Conservation (phyloP, 306 rosid genomes). For the Vigna angularis region DNA sequence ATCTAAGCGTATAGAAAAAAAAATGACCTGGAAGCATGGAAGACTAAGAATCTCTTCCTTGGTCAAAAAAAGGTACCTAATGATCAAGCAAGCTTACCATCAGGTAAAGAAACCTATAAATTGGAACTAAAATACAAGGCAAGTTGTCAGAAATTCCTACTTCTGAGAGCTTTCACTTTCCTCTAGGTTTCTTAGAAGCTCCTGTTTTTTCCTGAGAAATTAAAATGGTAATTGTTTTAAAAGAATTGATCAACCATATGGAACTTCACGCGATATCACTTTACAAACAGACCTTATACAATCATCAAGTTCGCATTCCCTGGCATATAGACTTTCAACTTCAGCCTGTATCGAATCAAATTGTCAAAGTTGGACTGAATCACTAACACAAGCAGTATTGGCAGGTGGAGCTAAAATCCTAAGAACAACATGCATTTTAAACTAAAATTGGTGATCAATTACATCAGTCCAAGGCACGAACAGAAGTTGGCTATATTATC, state of each 20-base stretch:
- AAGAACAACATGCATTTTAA: conserved; percentile 36
- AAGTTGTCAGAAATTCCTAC: conserved; percentile 52
- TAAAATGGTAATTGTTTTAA: conserved; percentile 34
- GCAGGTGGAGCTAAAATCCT: conserved; percentile 35
- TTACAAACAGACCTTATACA: conserved; percentile 73
- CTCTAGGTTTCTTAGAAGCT: conserved; percentile 63
- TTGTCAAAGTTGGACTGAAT: conserved; percentile 37
- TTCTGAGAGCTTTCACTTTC: conserved; percentile 55
- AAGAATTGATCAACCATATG: conserved; percentile 34
- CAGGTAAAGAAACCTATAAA: conserved; percentile 42
- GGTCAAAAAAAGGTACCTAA: conserved; percentile 66
- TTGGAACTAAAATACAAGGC: not conserved
- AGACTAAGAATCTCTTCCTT: conserved; percentile 71
- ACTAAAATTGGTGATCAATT: conserved; percentile 8
- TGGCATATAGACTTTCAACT: conserved; percentile 61
- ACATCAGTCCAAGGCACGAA: conserved; percentile 31
- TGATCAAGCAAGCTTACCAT: conserved; percentile 42
- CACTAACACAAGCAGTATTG: conserved; percentile 8
- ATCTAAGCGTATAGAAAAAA: conserved; percentile 31
- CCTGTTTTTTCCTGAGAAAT: conserved; percentile 68
- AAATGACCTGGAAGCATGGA: conserved; percentile 78
- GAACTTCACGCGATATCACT: conserved; percentile 10
- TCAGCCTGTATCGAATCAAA: conserved; percentile 70
- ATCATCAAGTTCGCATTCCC: conserved; percentile 70
- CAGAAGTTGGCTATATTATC: conserved; percentile 7